Conservation (phyloP, 805 yeast genomes). For the Cyberlindnera amylophila region DNA sequence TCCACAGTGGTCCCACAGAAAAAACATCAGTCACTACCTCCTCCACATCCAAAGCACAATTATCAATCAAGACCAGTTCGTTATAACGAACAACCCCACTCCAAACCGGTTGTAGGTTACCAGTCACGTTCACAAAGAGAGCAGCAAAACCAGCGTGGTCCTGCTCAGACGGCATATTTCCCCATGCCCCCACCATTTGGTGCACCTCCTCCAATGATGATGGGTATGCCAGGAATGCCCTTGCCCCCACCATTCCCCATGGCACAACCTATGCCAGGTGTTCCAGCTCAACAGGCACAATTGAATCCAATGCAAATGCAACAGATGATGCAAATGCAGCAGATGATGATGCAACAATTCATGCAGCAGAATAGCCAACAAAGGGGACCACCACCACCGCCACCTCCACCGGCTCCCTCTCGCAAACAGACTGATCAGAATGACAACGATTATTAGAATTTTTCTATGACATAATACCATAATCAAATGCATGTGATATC, state of each 20-base stretch:
- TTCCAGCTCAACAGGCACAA: slow-evolving; percentile 3
- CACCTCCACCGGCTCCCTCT: background rate
- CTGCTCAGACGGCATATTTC: background rate
- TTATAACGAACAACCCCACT: slow-evolving; percentile 9
- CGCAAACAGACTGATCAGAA: background rate
- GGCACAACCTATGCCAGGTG: slow-evolving; percentile 1
- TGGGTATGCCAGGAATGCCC: slow-evolving; percentile 9
- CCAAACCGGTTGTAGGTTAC: slow-evolving; percentile 1
- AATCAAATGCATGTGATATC: background rate
- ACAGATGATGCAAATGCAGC: slow-evolving; percentile 29
- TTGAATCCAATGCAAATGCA: slow-evolving; percentile 27
- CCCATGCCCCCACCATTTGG: slow-evolving; percentile 7
- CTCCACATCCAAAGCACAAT: background rate
- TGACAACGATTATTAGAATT: background rate
- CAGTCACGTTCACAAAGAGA: slow-evolving; percentile 10
- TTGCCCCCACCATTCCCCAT: slow-evolving; percentile 1
- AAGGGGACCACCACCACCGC: slow-evolving; percentile 19
- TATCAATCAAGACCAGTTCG: slow-evolving; percentile 2
- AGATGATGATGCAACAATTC: slow-evolving; percentile 28
- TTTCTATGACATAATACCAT: background rate
- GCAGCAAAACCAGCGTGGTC: slow-evolving; percentile 11
- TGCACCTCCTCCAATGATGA: slow-evolving; percentile 24
- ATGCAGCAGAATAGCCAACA: slow-evolving; percentile 11
- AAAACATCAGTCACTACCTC: background rate
- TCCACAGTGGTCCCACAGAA: background rate